Base-by-base conservation (phyloP, 306 rosid genomes). In the Casuarina cunninghamiana region DNA sequence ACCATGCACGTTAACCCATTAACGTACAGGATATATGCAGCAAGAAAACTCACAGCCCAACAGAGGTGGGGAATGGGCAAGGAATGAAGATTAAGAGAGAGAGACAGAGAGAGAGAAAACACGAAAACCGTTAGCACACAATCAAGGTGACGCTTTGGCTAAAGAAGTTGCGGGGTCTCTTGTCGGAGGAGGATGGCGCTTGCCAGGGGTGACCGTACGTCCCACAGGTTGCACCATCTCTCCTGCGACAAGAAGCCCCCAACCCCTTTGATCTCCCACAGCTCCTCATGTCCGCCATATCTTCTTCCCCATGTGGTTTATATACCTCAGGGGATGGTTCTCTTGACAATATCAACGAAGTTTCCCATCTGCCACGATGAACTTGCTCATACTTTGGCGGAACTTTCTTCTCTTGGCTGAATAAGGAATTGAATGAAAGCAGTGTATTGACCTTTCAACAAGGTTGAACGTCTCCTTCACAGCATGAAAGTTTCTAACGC, bases 221-320 rank as follows among this genome's bases (percentile, higher is more conserved):
- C 13, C 26, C 5, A 15, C 15, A 58, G 10, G 16, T 65, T 21
- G 70, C 11, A 61, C 60, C 71, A 48, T 75, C 43, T 45, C 78
- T 62, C 78, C 71, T 75, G 71, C 46, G 78, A 75, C 78, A 62
- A 17, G 11, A 62, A 12, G 17, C 60, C 46, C 72, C 50, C 38
- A 35, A 13, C 54, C 78, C 16, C n/a, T 1, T 8, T 21, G 0
- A 17, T 12, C 21, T 21, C 15, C 16, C 2, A 11, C 21, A 11
- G 2, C 2, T 65, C n/a, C 42, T 50, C 55, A 26, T 11, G 13
- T 50, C 21, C 53, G 13, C 11, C 57, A 46, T 19, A 19, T 4
- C 73, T 15, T 70, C 50, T 46, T 21, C n/a, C 5, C 11, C 10
- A 46, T 5, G 50, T 6, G 10, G 21, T 21, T 57, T 57, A 57